These are phyloP conservation scores for Pseudoscleropodium purum DNA, from an alignment of 225 moss, liverwort and hornwort genomes.

Conservation along the genomic window DNA sequence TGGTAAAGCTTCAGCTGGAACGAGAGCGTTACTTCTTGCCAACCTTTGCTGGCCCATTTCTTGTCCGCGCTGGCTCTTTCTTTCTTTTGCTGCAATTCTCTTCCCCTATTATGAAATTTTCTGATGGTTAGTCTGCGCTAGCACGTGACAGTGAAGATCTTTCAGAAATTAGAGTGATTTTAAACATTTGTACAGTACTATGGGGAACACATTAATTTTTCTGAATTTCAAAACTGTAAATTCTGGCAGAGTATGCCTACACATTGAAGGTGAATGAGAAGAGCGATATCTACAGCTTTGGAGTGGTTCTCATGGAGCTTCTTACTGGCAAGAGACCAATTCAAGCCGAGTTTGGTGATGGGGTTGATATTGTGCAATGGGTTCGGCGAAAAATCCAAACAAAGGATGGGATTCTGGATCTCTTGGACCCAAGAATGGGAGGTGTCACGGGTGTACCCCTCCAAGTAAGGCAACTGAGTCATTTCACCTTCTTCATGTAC, in stretches of 20 bases:
- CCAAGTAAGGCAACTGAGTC: slow-evolving; percentile 24
- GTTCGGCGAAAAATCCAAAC: slow-evolving; percentile 82
- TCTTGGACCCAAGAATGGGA: slow-evolving; percentile 66
- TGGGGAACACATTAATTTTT: background rate
- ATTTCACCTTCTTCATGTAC: background rate
- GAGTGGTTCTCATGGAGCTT: slow-evolving; percentile 91
- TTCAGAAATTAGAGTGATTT: background rate
- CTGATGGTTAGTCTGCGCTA: background rate
- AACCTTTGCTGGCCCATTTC: background rate
- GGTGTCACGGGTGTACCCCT: slow-evolving; percentile 42
- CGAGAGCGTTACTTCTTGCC: background rate
- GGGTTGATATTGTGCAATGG: slow-evolving; percentile 92
- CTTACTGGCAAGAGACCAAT: slow-evolving; percentile 90
- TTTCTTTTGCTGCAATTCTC: background rate
- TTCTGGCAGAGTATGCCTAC: slow-evolving; percentile 71
- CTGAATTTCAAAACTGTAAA: background rate
- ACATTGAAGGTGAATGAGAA: slow-evolving; percentile 94
- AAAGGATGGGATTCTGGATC: slow-evolving; percentile 64
- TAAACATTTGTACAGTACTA: background rate
- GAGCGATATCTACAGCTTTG: slow-evolving; percentile 98
- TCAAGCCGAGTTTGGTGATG: slow-evolving; percentile 85
- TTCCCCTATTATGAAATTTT: background rate
- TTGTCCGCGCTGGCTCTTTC: background rate
- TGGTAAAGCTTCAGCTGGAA: slow-evolving; percentile 11
- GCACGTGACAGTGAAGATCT: background rate